Evolutionary conservation across 2,329 filamentous ascomycete species (phyloP).

Genomic region (Colletotrichum sp.): DNA sequence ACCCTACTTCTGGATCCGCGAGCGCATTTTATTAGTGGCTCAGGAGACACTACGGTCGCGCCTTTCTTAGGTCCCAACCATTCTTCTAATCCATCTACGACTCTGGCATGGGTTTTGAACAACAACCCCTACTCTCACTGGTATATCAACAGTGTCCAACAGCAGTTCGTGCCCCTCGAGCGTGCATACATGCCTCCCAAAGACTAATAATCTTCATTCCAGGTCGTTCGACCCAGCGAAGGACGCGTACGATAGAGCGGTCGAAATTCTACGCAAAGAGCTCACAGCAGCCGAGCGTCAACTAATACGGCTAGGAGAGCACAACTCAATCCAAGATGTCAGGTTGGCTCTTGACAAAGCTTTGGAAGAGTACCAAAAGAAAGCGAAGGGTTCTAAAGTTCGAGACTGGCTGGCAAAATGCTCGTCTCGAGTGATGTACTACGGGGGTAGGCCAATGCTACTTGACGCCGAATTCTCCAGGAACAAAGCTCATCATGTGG

Average conservation of each 20-base stretch:
- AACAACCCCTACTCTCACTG: not conserved
- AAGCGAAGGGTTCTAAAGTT: accelerated
- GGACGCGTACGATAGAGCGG: accelerated
- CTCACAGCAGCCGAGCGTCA: accelerated
- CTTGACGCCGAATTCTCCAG: accelerated
- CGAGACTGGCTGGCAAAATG: accelerated
- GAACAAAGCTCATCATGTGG: accelerated
- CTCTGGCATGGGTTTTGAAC: accelerated
- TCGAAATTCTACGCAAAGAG: accelerated
- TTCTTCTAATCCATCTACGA: accelerated
- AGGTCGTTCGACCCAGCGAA: not conserved
- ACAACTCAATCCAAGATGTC: not conserved
- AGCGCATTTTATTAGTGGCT: not conserved
- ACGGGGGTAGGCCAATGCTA: accelerated
- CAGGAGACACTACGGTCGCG: accelerated
- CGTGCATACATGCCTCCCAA: accelerated
- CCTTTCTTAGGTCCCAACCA: accelerated
- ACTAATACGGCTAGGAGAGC: accelerated
- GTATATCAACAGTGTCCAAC: not conserved
- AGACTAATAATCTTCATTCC: accelerated
- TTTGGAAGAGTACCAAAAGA: accelerated
- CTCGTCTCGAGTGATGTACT: not conserved
- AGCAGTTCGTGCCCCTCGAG: accelerated
- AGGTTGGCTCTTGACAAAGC: accelerated
- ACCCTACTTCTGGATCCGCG: not conserved